phyloP scores from a whole-genome alignment of 495 filamentous ascomycete species.

The Aspergillus avenaceus region DNA sequence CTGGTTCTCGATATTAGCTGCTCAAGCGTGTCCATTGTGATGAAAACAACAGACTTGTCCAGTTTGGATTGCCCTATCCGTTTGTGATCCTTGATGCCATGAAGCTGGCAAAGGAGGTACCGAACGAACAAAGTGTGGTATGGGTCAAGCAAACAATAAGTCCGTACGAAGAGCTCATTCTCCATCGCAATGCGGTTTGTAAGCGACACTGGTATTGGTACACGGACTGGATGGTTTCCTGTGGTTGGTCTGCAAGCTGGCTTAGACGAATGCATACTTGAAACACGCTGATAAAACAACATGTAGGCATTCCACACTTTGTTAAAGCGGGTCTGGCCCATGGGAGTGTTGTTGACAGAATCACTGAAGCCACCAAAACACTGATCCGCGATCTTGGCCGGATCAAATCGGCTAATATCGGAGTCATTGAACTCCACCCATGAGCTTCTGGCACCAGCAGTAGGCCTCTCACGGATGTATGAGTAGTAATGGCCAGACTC shows the following conservation, averaged over 20 bases:
- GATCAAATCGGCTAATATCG: slow-evolving; percentile 71
- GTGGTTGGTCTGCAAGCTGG: slow-evolving; percentile 24
- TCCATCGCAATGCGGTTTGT: slow-evolving; percentile 61
- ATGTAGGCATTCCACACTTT: slow-evolving; percentile 92
- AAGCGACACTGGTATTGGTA: slow-evolving; percentile 52
- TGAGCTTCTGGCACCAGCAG: slow-evolving; percentile 38
- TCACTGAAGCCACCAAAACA: slow-evolving; percentile 78
- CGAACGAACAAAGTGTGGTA: slow-evolving; percentile 65
- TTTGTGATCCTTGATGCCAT: slow-evolving; percentile 30
- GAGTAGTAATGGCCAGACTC: slow-evolving; percentile 98
- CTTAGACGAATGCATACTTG: slow-evolving; percentile 48
- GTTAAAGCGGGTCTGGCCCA: slow-evolving; percentile 43
- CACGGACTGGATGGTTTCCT: slow-evolving; percentile 46
- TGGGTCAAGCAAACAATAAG: slow-evolving; percentile 77
- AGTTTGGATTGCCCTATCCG: slow-evolving; percentile 49
- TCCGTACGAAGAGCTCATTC: slow-evolving; percentile 68
- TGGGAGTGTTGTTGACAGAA: slow-evolving; percentile 33
- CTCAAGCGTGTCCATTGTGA: slow-evolving; percentile 71
- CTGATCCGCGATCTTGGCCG: slow-evolving; percentile 60
- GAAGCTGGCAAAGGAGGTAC: slow-evolving; percentile 49
- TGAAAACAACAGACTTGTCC: slow-evolving; percentile 58
- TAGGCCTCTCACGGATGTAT: slow-evolving; percentile 78
- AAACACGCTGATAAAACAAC: slow-evolving; percentile 90
- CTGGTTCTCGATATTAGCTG: slow-evolving; percentile 73
- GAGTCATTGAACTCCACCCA: slow-evolving; percentile 98